Percentiles rank a stretch among this genome's conserved stretches.
Conservation (phyloP, 345 rosid genomes). For the Lenwebbia sp. region DNA sequence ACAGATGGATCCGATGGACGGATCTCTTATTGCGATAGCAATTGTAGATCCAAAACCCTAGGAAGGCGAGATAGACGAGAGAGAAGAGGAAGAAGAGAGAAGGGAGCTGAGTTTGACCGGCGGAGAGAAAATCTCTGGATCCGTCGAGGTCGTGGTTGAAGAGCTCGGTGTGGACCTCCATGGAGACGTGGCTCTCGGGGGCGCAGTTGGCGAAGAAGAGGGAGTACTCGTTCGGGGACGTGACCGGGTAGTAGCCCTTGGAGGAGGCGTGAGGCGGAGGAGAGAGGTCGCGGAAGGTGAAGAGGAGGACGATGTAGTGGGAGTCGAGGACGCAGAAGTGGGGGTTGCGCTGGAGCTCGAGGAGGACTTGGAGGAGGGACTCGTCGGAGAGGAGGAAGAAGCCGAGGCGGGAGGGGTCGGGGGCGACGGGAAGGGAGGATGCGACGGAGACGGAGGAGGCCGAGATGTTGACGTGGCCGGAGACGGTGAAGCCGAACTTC, state of each 20-base stretch:
- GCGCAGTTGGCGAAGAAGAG: conserved; percentile 86
- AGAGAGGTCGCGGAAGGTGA: conserved; percentile 65
- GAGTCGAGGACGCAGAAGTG: conserved; percentile 79
- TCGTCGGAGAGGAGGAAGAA: conserved; percentile 91
- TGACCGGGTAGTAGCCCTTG: conserved; percentile 43
- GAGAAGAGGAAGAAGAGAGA: conserved; percentile 41
- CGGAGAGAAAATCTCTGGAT: conserved; percentile 54
- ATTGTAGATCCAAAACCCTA: conserved; percentile 50
- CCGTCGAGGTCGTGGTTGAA: conserved; percentile 55
- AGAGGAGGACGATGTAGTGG: conserved; percentile 39
- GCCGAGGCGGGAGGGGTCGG: conserved; percentile 54
- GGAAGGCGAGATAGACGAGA: conserved; percentile 33
- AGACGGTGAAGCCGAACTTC: conserved; percentile 79
- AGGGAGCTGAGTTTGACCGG: conserved; percentile 75
- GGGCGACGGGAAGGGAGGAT: conserved; percentile 34
- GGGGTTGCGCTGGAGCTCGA: conserved; percentile 74
- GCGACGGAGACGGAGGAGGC: conserved; percentile 56
- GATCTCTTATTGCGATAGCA: conserved; percentile 30
- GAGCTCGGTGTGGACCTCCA: conserved; percentile 60
- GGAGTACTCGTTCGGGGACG: conserved; percentile 75
- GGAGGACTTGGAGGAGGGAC: conserved; percentile 69
- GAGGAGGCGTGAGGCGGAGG: conserved; percentile 73
- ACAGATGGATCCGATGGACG: conserved; percentile 68
- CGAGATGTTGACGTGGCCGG: conserved; percentile 50
- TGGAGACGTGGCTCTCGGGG: conserved; percentile 63